Evolutionary conservation across 345 rosid genomes (phyloP).

Genomic region (Gossypium stocksii): DNA sequence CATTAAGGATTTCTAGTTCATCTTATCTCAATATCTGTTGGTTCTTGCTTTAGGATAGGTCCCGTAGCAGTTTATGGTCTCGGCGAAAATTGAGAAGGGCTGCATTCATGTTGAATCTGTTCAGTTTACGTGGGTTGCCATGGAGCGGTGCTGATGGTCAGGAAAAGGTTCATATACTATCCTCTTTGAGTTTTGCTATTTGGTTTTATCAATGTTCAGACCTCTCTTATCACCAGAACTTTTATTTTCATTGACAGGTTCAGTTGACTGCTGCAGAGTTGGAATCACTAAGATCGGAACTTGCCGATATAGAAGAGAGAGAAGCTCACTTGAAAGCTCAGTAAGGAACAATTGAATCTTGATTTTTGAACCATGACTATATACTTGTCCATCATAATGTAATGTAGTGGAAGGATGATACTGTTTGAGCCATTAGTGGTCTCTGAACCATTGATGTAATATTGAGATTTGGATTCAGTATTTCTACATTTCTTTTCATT

Average conservation of each 20-base stretch:
- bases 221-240: neutral
- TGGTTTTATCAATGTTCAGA: conserved; percentile 8
- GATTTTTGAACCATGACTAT: neutral
- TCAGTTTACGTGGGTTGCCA: conserved; percentile 64
- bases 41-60: conserved; percentile 56
- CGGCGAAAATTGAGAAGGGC: conserved; percentile 49
- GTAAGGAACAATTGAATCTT: conserved; percentile 41
- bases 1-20: conserved; percentile 19
- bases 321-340: conserved; percentile 87
- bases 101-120: conserved; percentile 68
- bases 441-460: neutral
- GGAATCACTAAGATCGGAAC: conserved; percentile 74
- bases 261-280: conserved; percentile 64
- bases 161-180: conserved; percentile 55
- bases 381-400: neutral
- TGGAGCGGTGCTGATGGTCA: conserved; percentile 60
- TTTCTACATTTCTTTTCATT: conserved; percentile 1
- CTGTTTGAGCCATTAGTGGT: conserved; percentile 1
- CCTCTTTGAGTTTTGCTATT: conserved; percentile 11
- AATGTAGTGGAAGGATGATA: neutral
- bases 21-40: conserved; percentile 17
- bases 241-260: conserved; percentile 41
- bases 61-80: conserved; percentile 35
- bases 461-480: neutral
- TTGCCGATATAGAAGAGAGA: conserved; percentile 81